Evolutionary conservation across 192 early-diverging fungal species (phyloP), one percentile per base, ranked within the genome.

Genomic region (Mortierella claussenii): DNA sequence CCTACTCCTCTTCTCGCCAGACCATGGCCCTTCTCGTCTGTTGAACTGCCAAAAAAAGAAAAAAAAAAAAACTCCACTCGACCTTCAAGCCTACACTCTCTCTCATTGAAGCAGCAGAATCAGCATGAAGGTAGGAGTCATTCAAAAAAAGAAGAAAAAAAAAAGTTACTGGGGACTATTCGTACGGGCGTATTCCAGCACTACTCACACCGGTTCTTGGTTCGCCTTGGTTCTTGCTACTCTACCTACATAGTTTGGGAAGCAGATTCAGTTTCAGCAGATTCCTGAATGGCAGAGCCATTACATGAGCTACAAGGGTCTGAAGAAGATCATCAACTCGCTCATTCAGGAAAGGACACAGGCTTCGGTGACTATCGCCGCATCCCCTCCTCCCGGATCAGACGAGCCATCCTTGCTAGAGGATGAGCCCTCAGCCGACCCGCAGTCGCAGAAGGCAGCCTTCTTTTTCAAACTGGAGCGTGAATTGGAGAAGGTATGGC

Each of bases 381-480:
- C 80, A 12, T 70, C 57, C 47, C 80, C 59, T 33, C 73, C 80
- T 43, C 83, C 60, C 55, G 71, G 81, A 43, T 69, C 56, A 32
- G 28, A 31, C 17, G 10, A 20, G n/a, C 54, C 65, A 20, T 44
- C 26, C 9, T 40, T 36, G 11, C 59, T 64, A 20, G 82, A 83
- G 45, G 84, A 85, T 50, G 84, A 85, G 32, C 69, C 65, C 50
- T 69, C 71, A 47, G 68, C 60, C 6, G 65, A 84, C 51, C 69
- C 95, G 50, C 88, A 95, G 75, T 91, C 91, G 12, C 89, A 95
- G 59, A 99, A 98, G 68, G 93, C 95, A 0, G 90, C 91, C 20
- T 99, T 99, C 83, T 99, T 99, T 79, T 98, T 93, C 83, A 96
- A 93, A 51, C 86, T 99, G 27, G 98, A 99, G 79, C 88, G 98